These are phyloP conservation scores for Lepidium africanum DNA, from an alignment of 345 rosid genomes.

Conservation along the genomic window DNA sequence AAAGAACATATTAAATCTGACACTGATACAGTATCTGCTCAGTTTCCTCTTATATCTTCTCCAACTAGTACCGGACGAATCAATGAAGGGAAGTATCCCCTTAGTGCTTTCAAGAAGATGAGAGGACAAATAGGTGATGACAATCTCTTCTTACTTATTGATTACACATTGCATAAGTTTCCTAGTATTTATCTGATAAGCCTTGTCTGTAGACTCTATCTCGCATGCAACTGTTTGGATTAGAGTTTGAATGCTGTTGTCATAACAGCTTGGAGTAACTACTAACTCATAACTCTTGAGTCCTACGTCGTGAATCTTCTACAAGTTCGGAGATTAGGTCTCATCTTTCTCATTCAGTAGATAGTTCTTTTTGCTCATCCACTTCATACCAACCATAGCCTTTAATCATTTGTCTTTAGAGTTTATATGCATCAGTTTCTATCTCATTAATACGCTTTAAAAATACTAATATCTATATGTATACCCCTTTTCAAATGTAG, in stretches of 20 bases:
- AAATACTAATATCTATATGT: neutral
- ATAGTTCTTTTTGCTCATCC: neutral
- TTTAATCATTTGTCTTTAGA: neutral
- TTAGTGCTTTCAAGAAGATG: slow-evolving; percentile 11
- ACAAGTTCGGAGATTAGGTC: neutral
- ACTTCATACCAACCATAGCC: neutral
- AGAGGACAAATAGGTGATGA: neutral
- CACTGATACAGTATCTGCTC: slow-evolving; percentile 8
- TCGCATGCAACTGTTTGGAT: neutral
- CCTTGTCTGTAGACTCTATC: neutral
- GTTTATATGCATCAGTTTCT: neutral
- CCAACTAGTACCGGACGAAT: neutral
- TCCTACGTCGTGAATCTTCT: neutral
- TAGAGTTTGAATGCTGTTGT: neutral
- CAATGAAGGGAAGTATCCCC: slow-evolving; percentile 7
- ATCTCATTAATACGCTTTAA: neutral
- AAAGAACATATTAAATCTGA: slow-evolving; percentile 14
- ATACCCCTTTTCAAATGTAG: neutral
- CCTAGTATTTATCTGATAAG: neutral
- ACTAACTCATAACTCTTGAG: neutral
- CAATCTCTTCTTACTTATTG: neutral
- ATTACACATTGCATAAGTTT: neutral
- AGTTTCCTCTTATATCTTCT: slow-evolving; percentile 11
- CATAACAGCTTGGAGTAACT: neutral
- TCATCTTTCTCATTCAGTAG: neutral